Evolutionary conservation across 345 rosid species (phyloP), one percentile per base, ranked within the genome.

Genomic region (Melaleuca alternifolia): DNA sequence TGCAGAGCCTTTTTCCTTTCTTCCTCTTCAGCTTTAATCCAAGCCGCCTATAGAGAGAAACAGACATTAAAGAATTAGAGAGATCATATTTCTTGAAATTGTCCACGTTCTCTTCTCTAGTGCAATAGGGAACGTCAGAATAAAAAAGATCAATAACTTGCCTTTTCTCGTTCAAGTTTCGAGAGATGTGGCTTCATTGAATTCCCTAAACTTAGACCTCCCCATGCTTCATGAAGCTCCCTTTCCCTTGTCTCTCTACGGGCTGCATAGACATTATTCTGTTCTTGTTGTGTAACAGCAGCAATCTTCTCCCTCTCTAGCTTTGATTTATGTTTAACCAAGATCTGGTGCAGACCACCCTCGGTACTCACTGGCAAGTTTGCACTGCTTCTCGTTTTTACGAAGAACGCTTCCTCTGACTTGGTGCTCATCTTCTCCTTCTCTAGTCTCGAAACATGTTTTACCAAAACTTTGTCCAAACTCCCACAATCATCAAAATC

Each of bases 191-290:
- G 96, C 51, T 84, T 88, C 51, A 96, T 90, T 33, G 96, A 93
- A 86, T 96, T 94, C 13, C 96, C 98, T 46, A 97, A 93, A 89
- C 96, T 93, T 61, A 97, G 86, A 71, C 99, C 99, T 88, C 97
- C 98, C 99, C 99, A 95, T 86, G 95, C 92, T 91, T 94, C 98
- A 88, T 90, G 93, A 92, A 97, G 87, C 91, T 97, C 99, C 90
- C 89, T 94, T 15, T 94, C 96, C 87, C 95, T 92, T 59, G 93
- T 95, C 91, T 93, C 90, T 92, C 89, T 94, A 30, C 98, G 96
- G 24, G 92, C 87, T 46, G 89, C 88, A 6, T 88, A 85, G 11
- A 85, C 57, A 84, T 89, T 90, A 71, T 54, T 86, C 61, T 75
- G 89, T 28, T 89, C 93, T 77, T 71, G 90, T 37, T 90, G 85